Conservation (phyloP, 2,329 filamentous ascomycete species). For the Didymella keratinophila region DNA sequence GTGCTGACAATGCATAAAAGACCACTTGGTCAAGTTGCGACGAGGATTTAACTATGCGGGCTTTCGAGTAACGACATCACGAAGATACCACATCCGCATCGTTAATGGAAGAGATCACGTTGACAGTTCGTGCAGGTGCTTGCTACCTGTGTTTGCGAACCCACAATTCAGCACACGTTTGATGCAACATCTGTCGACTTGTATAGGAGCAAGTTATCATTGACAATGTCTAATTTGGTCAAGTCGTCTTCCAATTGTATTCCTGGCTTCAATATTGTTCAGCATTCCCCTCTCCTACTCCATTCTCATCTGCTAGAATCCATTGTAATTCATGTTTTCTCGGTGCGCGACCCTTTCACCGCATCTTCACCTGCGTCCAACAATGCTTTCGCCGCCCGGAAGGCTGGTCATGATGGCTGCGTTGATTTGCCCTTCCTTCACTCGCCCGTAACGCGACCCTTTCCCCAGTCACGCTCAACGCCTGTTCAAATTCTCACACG, state of each 20-base stretch:
- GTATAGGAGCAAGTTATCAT: background rate
- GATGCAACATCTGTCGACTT: background rate
- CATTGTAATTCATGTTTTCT: background rate
- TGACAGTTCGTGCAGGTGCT: constrained; percentile 1
- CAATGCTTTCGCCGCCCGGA: background rate
- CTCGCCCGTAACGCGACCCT: background rate
- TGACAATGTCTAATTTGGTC: background rate
- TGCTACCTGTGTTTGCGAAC: background rate
- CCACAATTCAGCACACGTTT: background rate
- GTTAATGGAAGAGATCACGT: constrained; percentile 9
- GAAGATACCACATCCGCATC: constrained; percentile 11
- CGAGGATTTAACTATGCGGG: background rate
- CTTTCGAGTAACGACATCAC: constrained; percentile 4
- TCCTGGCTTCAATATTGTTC: background rate
- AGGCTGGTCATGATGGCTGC: constrained; percentile 4
- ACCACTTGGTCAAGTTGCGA: background rate
- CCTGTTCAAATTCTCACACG: background rate
- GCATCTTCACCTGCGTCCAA: background rate
- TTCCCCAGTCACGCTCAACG: background rate
- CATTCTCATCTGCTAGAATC: background rate
- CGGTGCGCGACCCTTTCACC: constrained; percentile 2
- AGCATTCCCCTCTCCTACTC: background rate
- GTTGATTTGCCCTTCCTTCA: constrained; percentile 1
- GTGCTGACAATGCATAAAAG: constrained; percentile 39
- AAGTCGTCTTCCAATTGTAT: background rate